A percentile compares a stretch with the other conserved stretches of the same genome.
phyloP scores from a whole-genome alignment of 2,329 filamentous ascomycete species.

The Lecanicillium sp. region DNA sequence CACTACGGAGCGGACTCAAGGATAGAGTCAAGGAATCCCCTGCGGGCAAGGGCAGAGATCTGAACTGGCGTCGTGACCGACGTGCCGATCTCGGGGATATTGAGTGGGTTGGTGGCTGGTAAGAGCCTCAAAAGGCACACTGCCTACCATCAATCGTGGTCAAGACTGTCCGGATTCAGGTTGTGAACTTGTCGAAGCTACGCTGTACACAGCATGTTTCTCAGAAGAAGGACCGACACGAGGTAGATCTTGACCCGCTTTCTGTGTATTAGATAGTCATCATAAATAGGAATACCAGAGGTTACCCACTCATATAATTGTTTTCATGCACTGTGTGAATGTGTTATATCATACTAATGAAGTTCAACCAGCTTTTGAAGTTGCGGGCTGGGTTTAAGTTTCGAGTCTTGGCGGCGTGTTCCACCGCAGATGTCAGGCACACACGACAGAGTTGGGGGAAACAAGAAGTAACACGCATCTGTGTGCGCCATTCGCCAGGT shows the following conservation, averaged over 20 bases:
- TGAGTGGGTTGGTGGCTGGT: slow-evolving; percentile 95
- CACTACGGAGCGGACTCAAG: slow-evolving; percentile 31
- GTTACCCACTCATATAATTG: slow-evolving; percentile 54
- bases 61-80: slow-evolving; percentile 57
- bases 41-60: slow-evolving; percentile 53
- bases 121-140: slow-evolving; percentile 39
- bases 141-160: slow-evolving; percentile 54
- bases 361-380: no score
- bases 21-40: slow-evolving; percentile 49
- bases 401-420: no score
- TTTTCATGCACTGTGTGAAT: no score
- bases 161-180: slow-evolving; percentile 32
- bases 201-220: slow-evolving; percentile 11
- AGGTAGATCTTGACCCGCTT: slow-evolving; percentile 50
- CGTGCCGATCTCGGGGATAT: slow-evolving; percentile 67
- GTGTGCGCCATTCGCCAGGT: no score
- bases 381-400: no score
- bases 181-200: slow-evolving; percentile 5
- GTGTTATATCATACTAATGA: no score
- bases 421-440: no score
- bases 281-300: slow-evolving; percentile 53
- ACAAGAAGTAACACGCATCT: no score
- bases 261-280: slow-evolving; percentile 47
- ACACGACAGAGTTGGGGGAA: no score
- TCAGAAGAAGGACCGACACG: slow-evolving; percentile 13